phyloP scores from a whole-genome alignment of 306 rosid genomes.

The Geum urbanum region DNA sequence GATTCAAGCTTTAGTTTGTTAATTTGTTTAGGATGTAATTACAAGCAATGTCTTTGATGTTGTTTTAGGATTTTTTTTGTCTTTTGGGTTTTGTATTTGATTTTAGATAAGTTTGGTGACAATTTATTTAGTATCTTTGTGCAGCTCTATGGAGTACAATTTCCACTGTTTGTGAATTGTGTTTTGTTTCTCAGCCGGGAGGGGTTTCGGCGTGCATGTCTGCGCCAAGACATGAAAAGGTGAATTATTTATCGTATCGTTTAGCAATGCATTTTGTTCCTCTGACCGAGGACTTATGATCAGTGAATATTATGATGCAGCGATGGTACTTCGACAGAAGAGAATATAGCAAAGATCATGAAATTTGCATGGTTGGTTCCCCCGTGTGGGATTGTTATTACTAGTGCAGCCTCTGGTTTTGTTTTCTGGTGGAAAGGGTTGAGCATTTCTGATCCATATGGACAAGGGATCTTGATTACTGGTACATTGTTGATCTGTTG shows the following conservation, averaged over 20 bases:
- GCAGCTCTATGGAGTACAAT: slow-evolving; percentile 89
- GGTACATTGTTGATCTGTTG: slow-evolving; percentile 37
- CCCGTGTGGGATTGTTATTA: slow-evolving; percentile 69
- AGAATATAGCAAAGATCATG: slow-evolving; percentile 66
- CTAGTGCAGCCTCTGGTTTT: slow-evolving; percentile 53
- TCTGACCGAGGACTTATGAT: slow-evolving; percentile 1
- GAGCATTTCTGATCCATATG: slow-evolving; percentile 57
- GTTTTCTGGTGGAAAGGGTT: slow-evolving; percentile 80
- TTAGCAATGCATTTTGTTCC: slow-evolving; percentile 1
- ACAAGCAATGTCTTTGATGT: background rate
- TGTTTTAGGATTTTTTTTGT: background rate
- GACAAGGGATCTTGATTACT: slow-evolving; percentile 86
- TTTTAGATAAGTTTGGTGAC: background rate
- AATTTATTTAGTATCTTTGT: background rate
- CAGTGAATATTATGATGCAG: slow-evolving; percentile 37
- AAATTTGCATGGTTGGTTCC: slow-evolving; percentile 83
- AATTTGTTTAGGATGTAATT: background rate
- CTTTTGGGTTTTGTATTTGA: background rate
- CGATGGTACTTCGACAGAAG: slow-evolving; percentile 56
- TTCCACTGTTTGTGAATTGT: slow-evolving; percentile 84
- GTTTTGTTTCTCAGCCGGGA: slow-evolving; percentile 92
- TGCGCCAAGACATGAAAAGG: slow-evolving; percentile 74
- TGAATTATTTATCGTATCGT: slow-evolving; percentile 16
- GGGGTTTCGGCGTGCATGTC: slow-evolving; percentile 92
- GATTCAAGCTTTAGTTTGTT: background rate